These are phyloP conservation scores for Zygosaccharomyces pseudobailii DNA, from an alignment of 1,139 yeast species.

Conservation along the genomic window DNA sequence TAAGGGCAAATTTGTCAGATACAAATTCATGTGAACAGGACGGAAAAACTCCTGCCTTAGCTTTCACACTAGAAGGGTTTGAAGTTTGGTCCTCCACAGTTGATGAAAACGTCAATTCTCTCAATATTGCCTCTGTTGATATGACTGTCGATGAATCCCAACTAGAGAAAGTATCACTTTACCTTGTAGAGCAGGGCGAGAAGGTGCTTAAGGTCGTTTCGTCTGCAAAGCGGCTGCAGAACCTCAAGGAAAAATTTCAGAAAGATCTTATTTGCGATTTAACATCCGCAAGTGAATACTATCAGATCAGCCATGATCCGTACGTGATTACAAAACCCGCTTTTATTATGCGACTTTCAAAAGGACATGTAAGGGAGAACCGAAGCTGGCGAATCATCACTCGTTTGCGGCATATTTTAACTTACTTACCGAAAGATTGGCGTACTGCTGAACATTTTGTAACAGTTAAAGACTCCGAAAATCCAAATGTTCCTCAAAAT, in stretches of 20 bases:
- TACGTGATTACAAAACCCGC: slow-evolving; percentile 88
- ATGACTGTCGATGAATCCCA: slow-evolving; percentile 37
- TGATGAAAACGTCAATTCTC: slow-evolving; percentile 35
- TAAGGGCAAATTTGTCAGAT: slow-evolving; percentile 21
- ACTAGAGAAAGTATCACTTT: slow-evolving; percentile 39
- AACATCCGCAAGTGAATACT: slow-evolving; percentile 57
- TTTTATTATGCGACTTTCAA: slow-evolving; percentile 63
- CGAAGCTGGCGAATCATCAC: slow-evolving; percentile 87
- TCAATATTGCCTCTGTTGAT: slow-evolving; percentile 36
- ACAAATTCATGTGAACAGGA: slow-evolving; percentile 8
- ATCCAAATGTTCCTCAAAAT: slow-evolving; percentile 41
- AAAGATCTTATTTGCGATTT: slow-evolving; percentile 38
- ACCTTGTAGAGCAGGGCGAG: slow-evolving; percentile 23
- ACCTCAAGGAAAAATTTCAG: slow-evolving; percentile 12
- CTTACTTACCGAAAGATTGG: slow-evolving; percentile 56
- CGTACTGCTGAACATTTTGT: slow-evolving; percentile 14
- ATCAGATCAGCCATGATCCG: slow-evolving; percentile 73
- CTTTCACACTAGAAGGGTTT: slow-evolving; percentile 30
- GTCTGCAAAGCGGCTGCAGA: slow-evolving; percentile 15
- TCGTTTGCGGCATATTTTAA: slow-evolving; percentile 67
- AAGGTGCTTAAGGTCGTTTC: slow-evolving; percentile 27
- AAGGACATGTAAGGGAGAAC: slow-evolving; percentile 69
- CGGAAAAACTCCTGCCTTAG: slow-evolving; percentile 21
- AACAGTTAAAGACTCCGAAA: slow-evolving; percentile 22
- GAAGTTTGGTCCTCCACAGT: slow-evolving; percentile 43